These are phyloP conservation scores for Phytophthora megakarya DNA, from an alignment of 352 stramenopile species.

Conservation along the genomic window DNA sequence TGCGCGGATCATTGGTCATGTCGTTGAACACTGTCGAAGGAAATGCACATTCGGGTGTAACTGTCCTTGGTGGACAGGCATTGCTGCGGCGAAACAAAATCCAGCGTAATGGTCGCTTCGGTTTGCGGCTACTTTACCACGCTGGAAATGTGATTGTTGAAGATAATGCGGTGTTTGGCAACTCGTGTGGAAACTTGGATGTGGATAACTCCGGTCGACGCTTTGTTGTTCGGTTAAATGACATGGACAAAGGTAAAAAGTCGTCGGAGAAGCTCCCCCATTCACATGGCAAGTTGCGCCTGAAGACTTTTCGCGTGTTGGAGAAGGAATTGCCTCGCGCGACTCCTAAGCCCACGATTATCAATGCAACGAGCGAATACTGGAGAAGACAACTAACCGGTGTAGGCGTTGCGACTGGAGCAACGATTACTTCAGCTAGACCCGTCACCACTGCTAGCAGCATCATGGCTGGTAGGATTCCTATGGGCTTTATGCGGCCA, in stretches of 20 bases:
- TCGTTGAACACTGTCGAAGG: constrained; percentile 54
- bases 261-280: constrained; percentile 54
- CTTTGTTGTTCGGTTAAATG: constrained; percentile 80
- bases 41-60: constrained; percentile 68
- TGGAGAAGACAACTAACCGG: constrained; percentile 24
- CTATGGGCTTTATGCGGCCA: constrained; percentile 38
- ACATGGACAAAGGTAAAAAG: constrained; percentile 69
- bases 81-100: constrained; percentile 71
- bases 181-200: constrained; percentile 76
- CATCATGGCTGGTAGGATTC: constrained; percentile 29
- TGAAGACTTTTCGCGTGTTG: constrained; percentile 47
- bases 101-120: constrained; percentile 68
- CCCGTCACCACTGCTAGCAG: constrained; percentile 14
- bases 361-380: constrained; percentile 20
- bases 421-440: neutral
- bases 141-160: constrained; percentile 75
- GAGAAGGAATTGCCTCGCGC: constrained; percentile 30
- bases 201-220: constrained; percentile 75
- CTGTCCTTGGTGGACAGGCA: constrained; percentile 57
- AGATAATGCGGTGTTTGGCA: constrained; percentile 68
- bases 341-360: neutral
- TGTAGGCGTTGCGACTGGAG: neutral
- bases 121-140: constrained; percentile 73
- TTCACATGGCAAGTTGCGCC: constrained; percentile 47
- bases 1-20: constrained; percentile 65